phyloP scores from a whole-genome alignment of 2,329 filamentous ascomycete species.

The Fusarium stilboides region DNA sequence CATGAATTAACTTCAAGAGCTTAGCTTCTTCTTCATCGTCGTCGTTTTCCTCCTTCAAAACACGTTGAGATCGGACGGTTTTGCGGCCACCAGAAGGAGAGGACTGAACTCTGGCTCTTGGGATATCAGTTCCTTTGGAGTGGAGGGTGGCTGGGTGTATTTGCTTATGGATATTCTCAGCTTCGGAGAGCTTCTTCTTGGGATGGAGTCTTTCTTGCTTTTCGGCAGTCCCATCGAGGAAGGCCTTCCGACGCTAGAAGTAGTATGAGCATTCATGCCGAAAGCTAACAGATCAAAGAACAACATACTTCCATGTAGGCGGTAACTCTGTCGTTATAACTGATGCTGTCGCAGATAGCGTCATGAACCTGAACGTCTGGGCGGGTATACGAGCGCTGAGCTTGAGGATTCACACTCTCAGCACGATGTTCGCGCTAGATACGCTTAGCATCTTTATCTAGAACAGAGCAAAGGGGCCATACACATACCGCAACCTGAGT shows the following conservation, averaged over 20 bases:
- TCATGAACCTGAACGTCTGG: background rate
- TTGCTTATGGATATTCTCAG: too few relatives aligned
- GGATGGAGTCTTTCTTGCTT: too few relatives aligned
- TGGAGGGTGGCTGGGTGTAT: too few relatives aligned
- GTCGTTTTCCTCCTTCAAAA: background rate
- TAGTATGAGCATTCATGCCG: too few relatives aligned
- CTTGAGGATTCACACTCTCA: background rate
- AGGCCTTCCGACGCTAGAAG: too few relatives aligned
- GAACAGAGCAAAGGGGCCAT: background rate
- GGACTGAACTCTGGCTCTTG: background rate
- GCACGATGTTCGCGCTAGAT: background rate
- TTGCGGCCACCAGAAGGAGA: background rate
- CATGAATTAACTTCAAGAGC: background rate
- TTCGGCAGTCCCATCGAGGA: too few relatives aligned
- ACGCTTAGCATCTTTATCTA: background rate
- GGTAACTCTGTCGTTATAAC: background rate
- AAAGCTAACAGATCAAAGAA: too few relatives aligned
- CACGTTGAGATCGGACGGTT: background rate
- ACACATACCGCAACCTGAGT: background rate
- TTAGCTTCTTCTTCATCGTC: background rate
- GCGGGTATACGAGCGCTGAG: background rate
- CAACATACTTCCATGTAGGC: too few relatives aligned
- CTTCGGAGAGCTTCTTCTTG: too few relatives aligned
- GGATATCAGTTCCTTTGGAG: too few relatives aligned
- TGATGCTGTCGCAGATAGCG: background rate